A percentile compares a stretch with the other conserved stretches of the same genome.
phyloP scores from a whole-genome alignment of 2,329 filamentous ascomycete species.

The Decorospora gaudefroyi region DNA sequence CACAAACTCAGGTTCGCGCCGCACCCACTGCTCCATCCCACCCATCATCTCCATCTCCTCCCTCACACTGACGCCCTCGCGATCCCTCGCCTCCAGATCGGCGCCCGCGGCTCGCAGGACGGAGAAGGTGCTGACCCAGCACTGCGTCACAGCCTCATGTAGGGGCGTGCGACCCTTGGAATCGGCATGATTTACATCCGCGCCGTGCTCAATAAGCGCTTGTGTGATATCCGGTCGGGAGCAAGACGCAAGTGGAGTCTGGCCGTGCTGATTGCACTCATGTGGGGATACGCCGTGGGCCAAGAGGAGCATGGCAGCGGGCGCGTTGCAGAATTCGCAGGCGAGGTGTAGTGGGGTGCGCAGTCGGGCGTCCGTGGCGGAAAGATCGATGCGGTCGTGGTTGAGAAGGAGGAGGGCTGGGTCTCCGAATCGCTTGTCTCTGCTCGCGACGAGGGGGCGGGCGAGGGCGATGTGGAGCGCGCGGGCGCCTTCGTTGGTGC shows the following conservation, averaged over 20 bases:
- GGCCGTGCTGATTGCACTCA: not conserved
- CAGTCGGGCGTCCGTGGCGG: not conserved
- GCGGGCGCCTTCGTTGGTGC: slow-evolving; percentile 11
- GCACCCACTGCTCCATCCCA: too few relatives aligned
- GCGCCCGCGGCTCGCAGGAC: not conserved
- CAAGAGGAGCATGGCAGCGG: not conserved
- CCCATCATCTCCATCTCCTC: not conserved
- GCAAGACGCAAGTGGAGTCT: not conserved
- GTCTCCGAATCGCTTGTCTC: slow-evolving; percentile 3
- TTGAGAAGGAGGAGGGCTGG: slow-evolving; percentile 17
- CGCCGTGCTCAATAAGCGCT: not conserved
- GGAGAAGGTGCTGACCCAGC: not conserved
- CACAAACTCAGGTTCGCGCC: too few relatives aligned
- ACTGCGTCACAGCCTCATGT: slow-evolving; percentile 5
- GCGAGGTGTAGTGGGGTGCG: slow-evolving; percentile 10
- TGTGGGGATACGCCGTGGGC: not conserved
- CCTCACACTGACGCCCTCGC: not conserved
- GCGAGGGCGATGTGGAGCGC: slow-evolving; percentile 26
- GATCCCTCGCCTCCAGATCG: not conserved
- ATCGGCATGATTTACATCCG: not conserved
- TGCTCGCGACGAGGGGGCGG: not conserved
- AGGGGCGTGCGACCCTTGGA: slow-evolving; percentile 1
- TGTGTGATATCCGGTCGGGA: not conserved
- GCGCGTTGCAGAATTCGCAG: not conserved
- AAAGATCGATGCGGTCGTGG: not conserved